Conservation (phyloP, 768 basidiomycete species). For the Hygrophoropsis aurantiaca region DNA sequence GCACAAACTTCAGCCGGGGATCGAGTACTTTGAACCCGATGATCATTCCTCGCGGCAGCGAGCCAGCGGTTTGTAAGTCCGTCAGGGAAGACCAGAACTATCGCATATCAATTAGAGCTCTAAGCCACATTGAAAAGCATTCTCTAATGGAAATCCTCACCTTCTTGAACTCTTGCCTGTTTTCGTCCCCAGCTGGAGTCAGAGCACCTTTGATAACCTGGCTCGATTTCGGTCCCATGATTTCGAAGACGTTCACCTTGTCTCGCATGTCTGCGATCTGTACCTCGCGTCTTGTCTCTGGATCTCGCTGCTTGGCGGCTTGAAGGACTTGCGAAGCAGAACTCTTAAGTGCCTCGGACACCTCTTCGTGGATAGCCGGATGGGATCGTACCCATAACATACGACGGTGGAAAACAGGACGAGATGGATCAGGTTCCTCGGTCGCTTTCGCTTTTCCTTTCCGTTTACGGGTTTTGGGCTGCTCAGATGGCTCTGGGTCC, state of each 20-base stretch:
- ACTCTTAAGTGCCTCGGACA: conserved; percentile 49
- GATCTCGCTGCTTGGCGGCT: conserved; percentile 23
- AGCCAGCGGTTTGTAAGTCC: conserved; percentile 62
- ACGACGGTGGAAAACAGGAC: conserved; percentile 27
- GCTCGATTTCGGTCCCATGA: conserved; percentile 83
- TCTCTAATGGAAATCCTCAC: conserved; percentile 30
- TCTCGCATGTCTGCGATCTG: conserved; percentile 73
- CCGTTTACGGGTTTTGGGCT: conserved; percentile 24
- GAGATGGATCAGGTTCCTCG: conserved; percentile 4
- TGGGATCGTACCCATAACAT: conserved; percentile 79
- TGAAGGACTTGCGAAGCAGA: conserved; percentile 54
- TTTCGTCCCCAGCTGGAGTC: conserved; percentile 46
- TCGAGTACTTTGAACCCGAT: conserved; percentile 82
- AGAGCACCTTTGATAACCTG: conserved; percentile 71
- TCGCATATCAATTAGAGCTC: not conserved
- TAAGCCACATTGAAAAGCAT: not conserved
- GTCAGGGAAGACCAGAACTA: conserved; percentile 58
- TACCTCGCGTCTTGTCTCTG: conserved; percentile 35
- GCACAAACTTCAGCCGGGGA: conserved; percentile 76
- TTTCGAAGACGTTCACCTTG: conserved; percentile 79
- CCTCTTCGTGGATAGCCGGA: conserved; percentile 65
- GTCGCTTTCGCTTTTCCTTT: conserved; percentile 33
- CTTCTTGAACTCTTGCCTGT: conserved; percentile 57
- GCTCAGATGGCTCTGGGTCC: conserved; percentile 7
- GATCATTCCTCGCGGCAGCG: conserved; percentile 71